A percentile compares a stretch with the other conserved stretches of the same genome.
These are phyloP conservation scores for Pisolithus orientalis DNA, from an alignment of 768 basidiomycete species.

Conservation along the genomic window DNA sequence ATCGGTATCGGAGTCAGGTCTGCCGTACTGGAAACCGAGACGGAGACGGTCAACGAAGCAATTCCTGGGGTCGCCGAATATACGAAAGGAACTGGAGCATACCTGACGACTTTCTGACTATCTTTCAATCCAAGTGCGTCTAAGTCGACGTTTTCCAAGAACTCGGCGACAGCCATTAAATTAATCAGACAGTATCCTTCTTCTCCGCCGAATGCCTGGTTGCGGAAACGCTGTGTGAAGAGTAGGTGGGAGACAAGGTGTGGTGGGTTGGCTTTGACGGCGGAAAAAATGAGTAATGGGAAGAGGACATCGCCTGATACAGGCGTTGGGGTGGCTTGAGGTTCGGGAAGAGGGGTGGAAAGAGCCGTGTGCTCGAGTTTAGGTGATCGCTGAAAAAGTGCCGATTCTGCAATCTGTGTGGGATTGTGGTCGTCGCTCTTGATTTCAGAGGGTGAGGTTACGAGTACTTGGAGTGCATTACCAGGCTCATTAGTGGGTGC, in stretches of 20 bases:
- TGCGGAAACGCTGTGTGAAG: slow-evolving; percentile 28
- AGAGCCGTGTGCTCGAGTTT: background rate
- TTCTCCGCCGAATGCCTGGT: slow-evolving; percentile 44
- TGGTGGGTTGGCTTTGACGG: slow-evolving; percentile 88
- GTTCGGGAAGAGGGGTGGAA: slow-evolving; percentile 7
- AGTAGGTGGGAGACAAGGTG: slow-evolving; percentile 57
- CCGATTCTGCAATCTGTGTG: background rate
- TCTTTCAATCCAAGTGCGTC: slow-evolving; percentile 61
- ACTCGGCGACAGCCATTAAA: slow-evolving; percentile 91
- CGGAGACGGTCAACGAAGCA: background rate
- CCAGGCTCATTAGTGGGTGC: background rate
- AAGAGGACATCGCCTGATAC: slow-evolving; percentile 87
- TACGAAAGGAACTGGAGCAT: slow-evolving; percentile 5
- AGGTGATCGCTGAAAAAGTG: background rate
- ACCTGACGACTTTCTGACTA: slow-evolving; percentile 54
- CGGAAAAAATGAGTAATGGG: slow-evolving; percentile 88
- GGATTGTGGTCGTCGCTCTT: background rate
- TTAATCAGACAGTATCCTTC: slow-evolving; percentile 93
- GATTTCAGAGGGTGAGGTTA: background rate
- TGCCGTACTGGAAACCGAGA: slow-evolving; percentile 45
- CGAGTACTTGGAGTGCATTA: slow-evolving; percentile 1
- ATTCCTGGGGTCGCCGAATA: background rate
- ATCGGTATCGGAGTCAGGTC: slow-evolving; percentile 80
- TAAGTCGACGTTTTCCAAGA: slow-evolving; percentile 91
- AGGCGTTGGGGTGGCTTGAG: slow-evolving; percentile 32